A percentile compares a stretch with the other conserved stretches of the same genome.
phyloP scores from a whole-genome alignment of 2,329 filamentous ascomycete genomes.

The Xylariaceae sp. region DNA sequence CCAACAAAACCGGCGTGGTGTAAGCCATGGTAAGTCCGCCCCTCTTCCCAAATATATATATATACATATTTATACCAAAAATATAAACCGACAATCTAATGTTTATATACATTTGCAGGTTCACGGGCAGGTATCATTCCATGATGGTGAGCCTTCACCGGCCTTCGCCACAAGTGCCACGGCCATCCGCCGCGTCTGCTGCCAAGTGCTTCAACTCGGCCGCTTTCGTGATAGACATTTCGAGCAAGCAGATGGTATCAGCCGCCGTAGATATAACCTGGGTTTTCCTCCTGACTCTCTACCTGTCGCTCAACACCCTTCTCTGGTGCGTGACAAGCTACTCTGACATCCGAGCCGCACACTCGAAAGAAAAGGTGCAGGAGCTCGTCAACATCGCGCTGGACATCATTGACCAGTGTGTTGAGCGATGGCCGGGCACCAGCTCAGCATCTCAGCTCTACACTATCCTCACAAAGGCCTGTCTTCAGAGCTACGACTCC shows the following conservation, averaged over 20 bases:
- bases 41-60: neutral
- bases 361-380: slow-evolving; percentile 70
- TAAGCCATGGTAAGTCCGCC: slow-evolving; percentile 65
- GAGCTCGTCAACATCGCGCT: slow-evolving; percentile 67
- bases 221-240: slow-evolving; percentile 73
- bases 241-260: slow-evolving; percentile 71
- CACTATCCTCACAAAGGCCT: slow-evolving; percentile 75
- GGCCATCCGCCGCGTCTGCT: slow-evolving; percentile 74
- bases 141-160: slow-evolving; percentile 85
- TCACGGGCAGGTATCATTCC: slow-evolving; percentile 67
- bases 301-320: slow-evolving; percentile 86
- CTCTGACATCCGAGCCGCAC: slow-evolving; percentile 67
- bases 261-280: slow-evolving; percentile 81
- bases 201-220: slow-evolving; percentile 77
- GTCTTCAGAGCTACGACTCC: slow-evolving; percentile 78
- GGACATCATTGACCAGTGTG: slow-evolving; percentile 72
- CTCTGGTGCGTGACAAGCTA: slow-evolving; percentile 84
- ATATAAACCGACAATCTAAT: neutral
- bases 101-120: slow-evolving; percentile 39
- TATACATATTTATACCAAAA: neutral
- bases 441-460: slow-evolving; percentile 80
- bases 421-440: slow-evolving; percentile 88
- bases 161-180: slow-evolving; percentile 85
- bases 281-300: slow-evolving; percentile 85
- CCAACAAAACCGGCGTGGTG: slow-evolving; percentile 68